Conservation (phyloP, 306 rosid genomes). For the Casuarina glauca region DNA sequence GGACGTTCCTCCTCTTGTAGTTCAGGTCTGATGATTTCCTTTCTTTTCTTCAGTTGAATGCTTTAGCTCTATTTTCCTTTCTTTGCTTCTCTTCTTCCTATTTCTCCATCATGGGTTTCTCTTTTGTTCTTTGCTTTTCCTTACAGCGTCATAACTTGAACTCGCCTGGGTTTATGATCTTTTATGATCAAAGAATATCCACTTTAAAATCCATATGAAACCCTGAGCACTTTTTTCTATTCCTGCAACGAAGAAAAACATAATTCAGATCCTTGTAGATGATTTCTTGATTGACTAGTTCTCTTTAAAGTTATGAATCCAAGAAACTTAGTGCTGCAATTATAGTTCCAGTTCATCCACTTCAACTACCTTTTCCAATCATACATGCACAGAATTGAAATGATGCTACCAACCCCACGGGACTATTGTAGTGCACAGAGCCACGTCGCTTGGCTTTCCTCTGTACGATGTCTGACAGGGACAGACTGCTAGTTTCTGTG, state of each 20-base stretch:
- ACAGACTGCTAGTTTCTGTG: neutral
- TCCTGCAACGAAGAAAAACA: no score
- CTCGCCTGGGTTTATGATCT: neutral
- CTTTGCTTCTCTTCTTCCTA: neutral
- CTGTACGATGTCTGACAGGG: neutral
- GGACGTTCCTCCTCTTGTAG: slow-evolving; percentile 81
- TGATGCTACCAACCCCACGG: slow-evolving; percentile 1
- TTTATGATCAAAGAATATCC: neutral
- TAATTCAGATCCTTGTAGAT: no score
- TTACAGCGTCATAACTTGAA: neutral
- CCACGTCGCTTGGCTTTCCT: neutral
- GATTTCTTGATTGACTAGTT: neutral
- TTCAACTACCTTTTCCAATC: neutral
- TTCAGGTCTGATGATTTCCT: slow-evolving; percentile 53
- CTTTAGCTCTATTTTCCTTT: neutral
- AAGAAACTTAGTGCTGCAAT: slow-evolving; percentile 16
- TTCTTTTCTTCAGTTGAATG: neutral
- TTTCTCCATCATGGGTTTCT: no score
- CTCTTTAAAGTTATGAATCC: neutral
- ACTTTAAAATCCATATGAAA: neutral
- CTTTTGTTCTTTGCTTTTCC: neutral
- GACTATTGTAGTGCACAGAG: neutral
- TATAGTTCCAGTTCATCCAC: neutral
- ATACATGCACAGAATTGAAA: neutral
- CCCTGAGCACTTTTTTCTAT: neutral